A percentile compares a stretch with the other conserved stretches of the same genome.
Evolutionary conservation across 305 asterid species (phyloP).

Genomic region (Nicotiana rustica): DNA sequence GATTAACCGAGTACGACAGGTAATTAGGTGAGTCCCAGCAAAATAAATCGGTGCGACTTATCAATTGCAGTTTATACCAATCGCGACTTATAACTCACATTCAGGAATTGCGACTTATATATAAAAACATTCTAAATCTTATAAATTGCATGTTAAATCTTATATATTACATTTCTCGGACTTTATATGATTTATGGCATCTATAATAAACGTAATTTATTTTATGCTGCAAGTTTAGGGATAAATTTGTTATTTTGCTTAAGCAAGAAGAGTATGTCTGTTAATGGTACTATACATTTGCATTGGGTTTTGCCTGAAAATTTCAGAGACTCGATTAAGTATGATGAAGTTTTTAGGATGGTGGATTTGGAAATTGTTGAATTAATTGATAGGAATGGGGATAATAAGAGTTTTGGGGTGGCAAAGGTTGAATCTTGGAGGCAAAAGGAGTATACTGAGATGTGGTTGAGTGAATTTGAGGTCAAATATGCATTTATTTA

Average conservation of each 20-base stretch:
- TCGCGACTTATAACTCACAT: no score
- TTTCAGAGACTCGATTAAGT: conserved; percentile 64
- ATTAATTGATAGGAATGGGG: conserved; percentile 50
- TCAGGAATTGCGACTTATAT: no score
- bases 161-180: no score
- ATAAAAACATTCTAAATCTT: no score
- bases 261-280: conserved; percentile 72
- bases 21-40: no score
- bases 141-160: no score
- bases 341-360: conserved; percentile 57
- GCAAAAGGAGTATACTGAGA: conserved; percentile 68
- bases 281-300: conserved; percentile 66
- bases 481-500: conserved; percentile 67
- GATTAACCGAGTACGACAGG: no score
- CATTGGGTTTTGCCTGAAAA: conserved; percentile 82
- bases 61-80: no score
- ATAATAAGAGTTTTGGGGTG: conserved; percentile 35
- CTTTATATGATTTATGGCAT: no score
- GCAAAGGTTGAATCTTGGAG: conserved; percentile 87
- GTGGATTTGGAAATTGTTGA: conserved; percentile 72
- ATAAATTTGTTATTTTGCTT: conserved; percentile 55
- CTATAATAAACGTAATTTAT: conserved; percentile 41
- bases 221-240: conserved; percentile 64
- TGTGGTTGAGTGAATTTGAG: conserved; percentile 93
- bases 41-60: no score